phyloP scores from a whole-genome alignment of 768 basidiomycete species.

The Cyclocybe cylindracea region DNA sequence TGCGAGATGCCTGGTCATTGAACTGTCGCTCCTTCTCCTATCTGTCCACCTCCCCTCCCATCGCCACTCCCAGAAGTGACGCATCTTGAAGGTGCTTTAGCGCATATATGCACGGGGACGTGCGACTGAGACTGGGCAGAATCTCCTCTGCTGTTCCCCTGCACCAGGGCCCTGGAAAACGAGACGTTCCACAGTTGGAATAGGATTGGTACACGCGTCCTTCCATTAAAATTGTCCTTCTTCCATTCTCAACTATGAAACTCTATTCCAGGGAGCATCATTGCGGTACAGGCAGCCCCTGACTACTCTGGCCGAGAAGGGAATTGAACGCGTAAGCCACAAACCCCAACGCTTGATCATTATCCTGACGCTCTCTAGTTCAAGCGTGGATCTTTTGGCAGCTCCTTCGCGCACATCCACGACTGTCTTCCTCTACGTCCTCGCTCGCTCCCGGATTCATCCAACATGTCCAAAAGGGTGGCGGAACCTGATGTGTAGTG shows the following conservation, averaged over 20 bases:
- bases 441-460: constrained; percentile 69
- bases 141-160: too few species aligned
- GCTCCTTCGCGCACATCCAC: constrained; percentile 67
- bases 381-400: constrained; percentile 76
- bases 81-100: constrained; percentile 69
- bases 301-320: constrained; percentile 57
- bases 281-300: constrained; percentile 70
- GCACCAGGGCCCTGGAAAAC: constrained; percentile 70
- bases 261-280: constrained; percentile 51
- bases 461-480: constrained; percentile 66
- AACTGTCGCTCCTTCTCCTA: constrained; percentile 52
- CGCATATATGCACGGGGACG: not conserved
- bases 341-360: constrained; percentile 1
- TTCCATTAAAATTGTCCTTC: not conserved
- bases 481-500: constrained; percentile 69
- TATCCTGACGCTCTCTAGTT: constrained; percentile 25
- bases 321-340: constrained; percentile 56
- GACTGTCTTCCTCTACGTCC: constrained; percentile 72
- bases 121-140: too few species aligned
- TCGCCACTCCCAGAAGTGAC: constrained; percentile 53
- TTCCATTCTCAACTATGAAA: not conserved
- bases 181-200: constrained; percentile 79
- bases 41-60: not conserved
- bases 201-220: constrained; percentile 56
- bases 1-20: constrained; percentile 79